These are phyloP conservation scores for Russula abietina DNA, from an alignment of 768 basidiomycete species.

Conservation along the genomic window DNA sequence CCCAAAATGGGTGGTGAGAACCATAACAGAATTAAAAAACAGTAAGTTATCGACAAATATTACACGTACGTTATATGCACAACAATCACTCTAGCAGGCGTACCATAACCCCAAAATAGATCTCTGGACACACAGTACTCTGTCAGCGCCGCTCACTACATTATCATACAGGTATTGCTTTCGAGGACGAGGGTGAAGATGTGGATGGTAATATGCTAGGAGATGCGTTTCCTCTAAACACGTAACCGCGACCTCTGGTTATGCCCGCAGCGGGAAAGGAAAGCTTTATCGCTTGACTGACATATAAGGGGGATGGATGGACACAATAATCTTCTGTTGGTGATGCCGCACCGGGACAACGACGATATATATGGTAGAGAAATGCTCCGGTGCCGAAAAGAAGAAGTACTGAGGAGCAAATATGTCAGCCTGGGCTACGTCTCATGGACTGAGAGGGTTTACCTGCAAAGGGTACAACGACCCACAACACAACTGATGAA, in stretches of 20 bases:
- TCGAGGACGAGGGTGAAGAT: not conserved
- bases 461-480: constrained; percentile 2
- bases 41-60: not conserved
- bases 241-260: not conserved
- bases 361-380: not conserved
- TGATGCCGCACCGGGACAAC: not conserved
- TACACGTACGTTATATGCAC: not conserved
- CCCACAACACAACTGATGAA: not conserved
- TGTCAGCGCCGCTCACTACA: no score
- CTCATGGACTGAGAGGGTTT: not conserved
- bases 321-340: not conserved
- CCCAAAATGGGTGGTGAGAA: no score
- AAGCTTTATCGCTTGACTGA: not conserved
- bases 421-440: not conserved
- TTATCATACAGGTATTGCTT: not conserved
- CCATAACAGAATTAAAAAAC: not conserved
- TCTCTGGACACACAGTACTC: no score
- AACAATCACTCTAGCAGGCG: not conserved
- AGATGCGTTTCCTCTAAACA: not conserved
- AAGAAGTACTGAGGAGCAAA: constrained; percentile 1
- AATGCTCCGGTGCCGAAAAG: not conserved
- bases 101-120: no score
- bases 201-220: not conserved
- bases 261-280: constrained; percentile 7
- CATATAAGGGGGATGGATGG: not conserved